Base-by-base conservation (phyloP, 306 rosid genomes). In the Urtica urens region DNA sequence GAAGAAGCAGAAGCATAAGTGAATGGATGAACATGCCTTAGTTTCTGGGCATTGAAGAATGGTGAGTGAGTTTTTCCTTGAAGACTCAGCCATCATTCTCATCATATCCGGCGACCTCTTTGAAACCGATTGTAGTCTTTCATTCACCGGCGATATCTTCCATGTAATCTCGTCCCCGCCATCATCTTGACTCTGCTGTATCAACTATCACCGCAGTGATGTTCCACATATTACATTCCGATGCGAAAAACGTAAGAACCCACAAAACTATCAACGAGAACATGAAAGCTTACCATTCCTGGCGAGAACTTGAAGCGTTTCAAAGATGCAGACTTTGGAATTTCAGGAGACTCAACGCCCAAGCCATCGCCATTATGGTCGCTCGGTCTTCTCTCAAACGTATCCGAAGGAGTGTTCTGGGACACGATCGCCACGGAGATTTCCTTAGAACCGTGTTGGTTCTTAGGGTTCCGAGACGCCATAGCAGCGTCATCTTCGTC, bases 121-220 rank as follows among this genome's bases (percentile, higher is more conserved):
- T 1, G 95, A 90, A 56, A 74, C 82, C n/a, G 82, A 72, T 55
- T 70, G 90, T 41, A 90, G 97, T 57, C 86, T 76, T 58, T 84
- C 93, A 26, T 84, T 76, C 25, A 90, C 82, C 1, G 97, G 97
- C 58, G 95, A 84, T 63, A 79, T 84, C 82, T 78, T 90, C 97
- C 95, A 84, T 0, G 90, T 90, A 31, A 90, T 77, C 67, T 81
- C 95, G 14, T 84, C 80, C 44, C 51, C 72, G 40, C 76, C 90
- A 45, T 90, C 93, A 33, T 84, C 95, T 70, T 90, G 97, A 71
- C 93, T 90, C 53, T 78, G 95, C 86, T 78, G 76, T 67, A 90
- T 77, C 69, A 81, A 59, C 97, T 86, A 57, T 30, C 54, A 64
- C 44, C 72, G 46, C 55, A 60, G 24, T 23, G 26, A 61, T 48